Base-by-base conservation (phyloP, 176 grass and related monocot species). In the Raddia guianensis region DNA sequence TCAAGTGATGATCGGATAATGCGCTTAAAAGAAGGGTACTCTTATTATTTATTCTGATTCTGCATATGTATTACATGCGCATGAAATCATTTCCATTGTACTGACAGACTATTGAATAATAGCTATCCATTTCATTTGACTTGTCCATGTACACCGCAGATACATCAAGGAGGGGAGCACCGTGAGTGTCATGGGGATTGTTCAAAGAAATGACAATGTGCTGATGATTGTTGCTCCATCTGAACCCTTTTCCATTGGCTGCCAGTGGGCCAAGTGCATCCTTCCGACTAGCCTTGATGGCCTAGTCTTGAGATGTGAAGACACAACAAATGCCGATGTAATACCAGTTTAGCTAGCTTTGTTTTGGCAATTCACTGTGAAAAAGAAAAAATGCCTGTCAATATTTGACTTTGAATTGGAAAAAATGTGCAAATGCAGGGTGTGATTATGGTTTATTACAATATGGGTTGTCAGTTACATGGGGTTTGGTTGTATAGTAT, bases 21-120 rank as follows among this genome's bases (percentile, higher is more conserved):
- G 96, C 89, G 89, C 85, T 81, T 99, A 62, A 93, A 90, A 93
- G 96, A 99, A 91, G 96, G 96, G 96, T 95, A 98, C 76, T 34
- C 21, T 34, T 35, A 63, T 35, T 45, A 33, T 47, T 71, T 67
- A 2, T 48, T 57, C 70, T 73, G 14, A 13, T 44, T 20, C 40
- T 57, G 9, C 9, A 19, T 44, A 9, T 74, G 34, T 10, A 57
- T 11, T 44, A 34, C 35, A 43, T 3, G 9, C 7, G 9, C 33
- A 19, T 74, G 72, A 49, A 70, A 19, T 60, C 9, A 35, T 63
- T 55, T 79, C 44, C 3, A 34, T 73, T 8, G 10, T 8, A 27
- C 9, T 33, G 9, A 37, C 32, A 73, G 11, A 58, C 54, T 80
- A 42, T 56, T 8, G 48, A 12, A 18, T 66, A 9, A 66, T 79